Conservation (phyloP, 2,329 filamentous ascomycete species). For the Zymoseptoria pseudotritici region DNA sequence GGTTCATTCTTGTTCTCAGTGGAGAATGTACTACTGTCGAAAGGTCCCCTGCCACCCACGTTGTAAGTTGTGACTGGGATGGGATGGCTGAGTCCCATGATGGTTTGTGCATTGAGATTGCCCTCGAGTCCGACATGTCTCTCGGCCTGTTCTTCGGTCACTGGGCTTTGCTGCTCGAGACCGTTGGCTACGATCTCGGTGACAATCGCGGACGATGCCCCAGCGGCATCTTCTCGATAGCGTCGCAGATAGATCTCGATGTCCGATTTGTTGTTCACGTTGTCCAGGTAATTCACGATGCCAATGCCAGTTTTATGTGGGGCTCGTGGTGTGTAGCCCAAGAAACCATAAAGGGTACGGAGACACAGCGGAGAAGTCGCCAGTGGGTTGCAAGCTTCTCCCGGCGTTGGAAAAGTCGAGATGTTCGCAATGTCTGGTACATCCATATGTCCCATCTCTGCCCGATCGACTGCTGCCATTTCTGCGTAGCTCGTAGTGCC, state of each 20-base stretch:
- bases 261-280: conserved; percentile 47
- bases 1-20: conserved; percentile 57
- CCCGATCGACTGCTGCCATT: no score
- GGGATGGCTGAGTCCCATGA: conserved; percentile 48
- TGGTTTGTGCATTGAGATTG: conserved; percentile 58
- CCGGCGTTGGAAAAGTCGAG: no score
- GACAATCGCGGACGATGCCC: conserved; percentile 48
- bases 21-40: conserved; percentile 41
- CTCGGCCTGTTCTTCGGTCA: conserved; percentile 28
- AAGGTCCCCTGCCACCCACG: conserved; percentile 51
- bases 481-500: no score
- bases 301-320: conserved; percentile 37
- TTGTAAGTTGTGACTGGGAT: conserved; percentile 52
- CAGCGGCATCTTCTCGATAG: conserved; percentile 46
- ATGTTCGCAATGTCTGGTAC: no score
- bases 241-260: conserved; percentile 49
- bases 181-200: conserved; percentile 52
- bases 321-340: conserved; percentile 44
- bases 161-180: conserved; percentile 38
- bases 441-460: no score
- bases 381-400: conserved; percentile 44
- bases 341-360: conserved; percentile 47
- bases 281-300: conserved; percentile 42
- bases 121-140: conserved; percentile 42
- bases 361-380: conserved; percentile 49